Evolutionary conservation across 306 rosid genomes (phyloP).

Genomic region (Malus domestica): ASM211411v1 NC_041798.1:30318501-30319000

Average conservation of each 20-base stretch:
- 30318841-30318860: not conserved
- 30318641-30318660: not conserved
- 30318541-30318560: conserved; percentile 19
- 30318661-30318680: conserved; percentile 2
- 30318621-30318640: not conserved
- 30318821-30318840: conserved; percentile 10
- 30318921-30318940: conserved; percentile 5
- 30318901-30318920: conserved; percentile 9
- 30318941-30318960: conserved; percentile 35
- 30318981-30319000: not conserved
- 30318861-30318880: not conserved
- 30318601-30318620: conserved; percentile 14
- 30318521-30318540: conserved; percentile 16
- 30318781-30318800: conserved; percentile 19
- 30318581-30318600: not conserved
- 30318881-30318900: not conserved
- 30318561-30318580: conserved; percentile 32
- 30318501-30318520: conserved; percentile 1
- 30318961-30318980: not conserved
- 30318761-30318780: conserved; percentile 21
- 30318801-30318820: conserved; percentile 18
- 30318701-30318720: not conserved
- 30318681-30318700: not conserved
- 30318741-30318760: not conserved
- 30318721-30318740: not conserved